Base-by-base conservation (phyloP, 805 yeast species). In the Candida tibetensis region DNA sequence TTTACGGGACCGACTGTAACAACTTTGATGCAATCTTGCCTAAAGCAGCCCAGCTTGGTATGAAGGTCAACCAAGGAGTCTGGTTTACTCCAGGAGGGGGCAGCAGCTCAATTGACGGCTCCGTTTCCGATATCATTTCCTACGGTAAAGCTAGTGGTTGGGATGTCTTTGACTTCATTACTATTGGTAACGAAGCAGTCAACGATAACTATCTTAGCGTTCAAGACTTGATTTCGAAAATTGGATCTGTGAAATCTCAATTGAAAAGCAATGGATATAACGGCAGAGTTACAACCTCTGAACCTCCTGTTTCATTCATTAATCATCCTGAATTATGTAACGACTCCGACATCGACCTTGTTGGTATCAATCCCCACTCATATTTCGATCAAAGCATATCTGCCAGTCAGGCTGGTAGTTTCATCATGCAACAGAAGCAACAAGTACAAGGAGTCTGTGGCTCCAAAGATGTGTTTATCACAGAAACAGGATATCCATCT, bases 401-500 rank as follows among this genome's bases (percentile, higher is more conserved):
- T 42, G 91, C 97, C 22, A 64, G 62, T 18, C 68, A 76, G 28
- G 79, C 96, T 3, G 96, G 96, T 32, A 32, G 67, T 6, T 90
- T 85, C 51, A 78, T 86, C 30, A 60, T 67, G 34, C 77, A 78
- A 22, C 95, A 90, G 65, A 67, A 77, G 45, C 59, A 52, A 16
- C 56, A 81, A 40, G 81, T 81, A 17, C 62, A 72, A 48, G 62
- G 60, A 12, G 63, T 71, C 32, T 89, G 96, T 67, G 66, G 75
- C 19, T 63, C 67, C 41, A 67, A 72, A 58, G 60, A 65, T 5
- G 80, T 85, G 26, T 48, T 69, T 15, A 79, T 89, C 39, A 81
- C 95, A 15, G 96, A 89, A 63, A 88, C 96, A 4, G 96, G 96
- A 30, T 89, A 86, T 58, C 96, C 96, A 51, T 77, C 82, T 49